Conservation (phyloP, 805 yeast species). For the Hanseniaspora guilliermondii region DNA sequence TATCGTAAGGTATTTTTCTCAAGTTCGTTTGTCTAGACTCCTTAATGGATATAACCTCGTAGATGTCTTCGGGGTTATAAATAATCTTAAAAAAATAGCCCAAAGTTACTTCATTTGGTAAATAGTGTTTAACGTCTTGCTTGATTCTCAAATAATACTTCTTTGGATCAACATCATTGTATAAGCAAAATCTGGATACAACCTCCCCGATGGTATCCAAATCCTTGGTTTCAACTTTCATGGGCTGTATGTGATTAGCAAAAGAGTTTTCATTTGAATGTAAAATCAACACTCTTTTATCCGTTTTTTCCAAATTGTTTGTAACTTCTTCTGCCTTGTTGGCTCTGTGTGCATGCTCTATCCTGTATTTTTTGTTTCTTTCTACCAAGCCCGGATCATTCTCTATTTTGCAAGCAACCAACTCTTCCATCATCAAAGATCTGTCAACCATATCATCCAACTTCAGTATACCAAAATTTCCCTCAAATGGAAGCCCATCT, state of each 20-base stretch:
- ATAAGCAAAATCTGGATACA: slow-evolving; percentile 26
- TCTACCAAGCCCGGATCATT: slow-evolving; percentile 32
- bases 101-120: slow-evolving; percentile 30
- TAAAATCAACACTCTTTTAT: slow-evolving; percentile 14
- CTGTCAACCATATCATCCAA: slow-evolving; percentile 50
- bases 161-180: slow-evolving; percentile 28
- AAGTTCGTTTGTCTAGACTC: slow-evolving; percentile 30
- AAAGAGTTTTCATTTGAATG: slow-evolving; percentile 21
- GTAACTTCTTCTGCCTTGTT: slow-evolving; percentile 23
- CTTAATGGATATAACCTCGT: slow-evolving; percentile 33
- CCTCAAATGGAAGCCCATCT: slow-evolving; percentile 84
- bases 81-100: slow-evolving; percentile 13
- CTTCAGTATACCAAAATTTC: slow-evolving; percentile 76
- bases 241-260: slow-evolving; percentile 28
- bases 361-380: slow-evolving; percentile 42
- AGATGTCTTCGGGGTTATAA: slow-evolving; percentile 32
- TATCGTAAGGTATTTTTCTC: slow-evolving; percentile 13
- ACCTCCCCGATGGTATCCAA: slow-evolving; percentile 28
- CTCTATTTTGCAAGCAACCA: slow-evolving; percentile 56
- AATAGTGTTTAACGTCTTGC: slow-evolving; percentile 25
- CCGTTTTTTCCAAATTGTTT: slow-evolving; percentile 28
- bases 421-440: slow-evolving; percentile 61
- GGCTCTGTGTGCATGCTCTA: slow-evolving; percentile 22
- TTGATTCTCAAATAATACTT: slow-evolving; percentile 29
- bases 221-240: slow-evolving; percentile 20